phyloP scores from a whole-genome alignment of 495 filamentous ascomycete genomes.

The Podospora conica region DNA sequence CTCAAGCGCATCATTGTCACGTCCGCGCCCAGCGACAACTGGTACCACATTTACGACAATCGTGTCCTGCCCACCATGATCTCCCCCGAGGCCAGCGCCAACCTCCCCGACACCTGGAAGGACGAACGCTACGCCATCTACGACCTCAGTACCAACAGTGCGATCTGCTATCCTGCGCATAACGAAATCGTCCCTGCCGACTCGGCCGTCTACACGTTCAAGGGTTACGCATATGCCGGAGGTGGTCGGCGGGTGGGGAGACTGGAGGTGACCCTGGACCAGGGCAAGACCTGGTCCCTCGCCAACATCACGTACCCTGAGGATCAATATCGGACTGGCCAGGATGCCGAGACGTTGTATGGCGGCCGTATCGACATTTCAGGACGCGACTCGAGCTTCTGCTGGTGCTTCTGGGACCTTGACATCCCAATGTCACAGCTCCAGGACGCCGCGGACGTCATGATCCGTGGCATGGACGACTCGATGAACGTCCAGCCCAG shows the following conservation, averaged over 20 bases:
- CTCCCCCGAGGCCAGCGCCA: slow-evolving; percentile 71
- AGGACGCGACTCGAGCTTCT: slow-evolving; percentile 76
- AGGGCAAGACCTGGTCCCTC: slow-evolving; percentile 76
- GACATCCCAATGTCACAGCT: slow-evolving; percentile 62
- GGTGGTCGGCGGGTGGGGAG: slow-evolving; percentile 81
- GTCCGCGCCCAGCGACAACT: slow-evolving; percentile 76
- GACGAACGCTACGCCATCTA: slow-evolving; percentile 96
- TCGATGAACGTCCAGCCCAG: slow-evolving; percentile 79
- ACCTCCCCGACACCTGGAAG: slow-evolving; percentile 72
- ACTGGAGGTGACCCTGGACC: slow-evolving; percentile 80
- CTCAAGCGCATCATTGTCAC: slow-evolving; percentile 79
- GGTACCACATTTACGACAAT: slow-evolving; percentile 97
- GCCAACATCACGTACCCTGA: slow-evolving; percentile 79
- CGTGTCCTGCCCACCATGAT: slow-evolving; percentile 86
- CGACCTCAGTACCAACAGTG: slow-evolving; percentile 85
- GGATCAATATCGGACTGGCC: slow-evolving; percentile 70
- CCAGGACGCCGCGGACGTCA: slow-evolving; percentile 58
- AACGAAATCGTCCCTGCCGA: slow-evolving; percentile 56
- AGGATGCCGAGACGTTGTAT: slow-evolving; percentile 58
- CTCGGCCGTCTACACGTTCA: slow-evolving; percentile 52
- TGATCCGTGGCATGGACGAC: slow-evolving; percentile 90
- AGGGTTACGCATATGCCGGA: slow-evolving; percentile 86
- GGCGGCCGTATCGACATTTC: slow-evolving; percentile 78
- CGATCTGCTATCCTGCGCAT: slow-evolving; percentile 74
- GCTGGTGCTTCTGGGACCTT: slow-evolving; percentile 92